Evolutionary conservation across 345 rosid species (phyloP).

Genomic region (Euphorbia pulcherrima): DNA sequence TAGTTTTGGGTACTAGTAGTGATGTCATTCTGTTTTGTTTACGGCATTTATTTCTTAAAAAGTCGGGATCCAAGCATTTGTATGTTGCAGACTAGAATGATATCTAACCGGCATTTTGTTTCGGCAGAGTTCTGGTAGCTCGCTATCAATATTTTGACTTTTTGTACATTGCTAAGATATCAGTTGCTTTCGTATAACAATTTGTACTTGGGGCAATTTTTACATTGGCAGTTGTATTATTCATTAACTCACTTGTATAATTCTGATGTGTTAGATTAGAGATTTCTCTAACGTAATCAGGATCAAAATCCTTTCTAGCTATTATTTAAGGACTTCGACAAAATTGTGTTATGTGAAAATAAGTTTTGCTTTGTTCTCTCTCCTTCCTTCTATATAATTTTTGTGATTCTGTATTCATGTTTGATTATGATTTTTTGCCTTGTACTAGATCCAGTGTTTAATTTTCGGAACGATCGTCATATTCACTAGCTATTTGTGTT

Average conservation of each 20-base stretch:
- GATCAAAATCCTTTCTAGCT: too few species aligned
- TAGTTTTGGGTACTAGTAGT: too few species aligned
- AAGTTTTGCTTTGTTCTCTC: background rate
- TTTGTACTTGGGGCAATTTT: conserved; percentile 63
- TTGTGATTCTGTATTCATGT: background rate
- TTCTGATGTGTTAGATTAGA: too few species aligned
- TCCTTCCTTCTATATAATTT: background rate
- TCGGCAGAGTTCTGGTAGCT: conserved; percentile 42
- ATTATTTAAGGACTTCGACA: background rate
- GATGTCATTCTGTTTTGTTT: too few species aligned
- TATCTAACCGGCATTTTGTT: conserved; percentile 1
- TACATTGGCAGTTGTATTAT: conserved; percentile 60
- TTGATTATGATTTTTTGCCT: background rate
- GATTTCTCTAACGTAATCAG: too few species aligned
- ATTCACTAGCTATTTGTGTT: background rate
- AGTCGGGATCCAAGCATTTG: too few species aligned
- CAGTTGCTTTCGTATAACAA: conserved; percentile 55
- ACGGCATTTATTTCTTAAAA: background rate
- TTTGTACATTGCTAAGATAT: conserved; percentile 52
- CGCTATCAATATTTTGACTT: too few species aligned
- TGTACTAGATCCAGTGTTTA: too few species aligned
- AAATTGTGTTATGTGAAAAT: background rate
- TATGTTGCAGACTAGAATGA: conserved; percentile 1
- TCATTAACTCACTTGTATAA: conserved; percentile 38
- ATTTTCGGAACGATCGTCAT: too few species aligned